Evolutionary conservation across 2,329 filamentous ascomycete genomes (phyloP).

Genomic region (Aspergillaceae sp.): DNA sequence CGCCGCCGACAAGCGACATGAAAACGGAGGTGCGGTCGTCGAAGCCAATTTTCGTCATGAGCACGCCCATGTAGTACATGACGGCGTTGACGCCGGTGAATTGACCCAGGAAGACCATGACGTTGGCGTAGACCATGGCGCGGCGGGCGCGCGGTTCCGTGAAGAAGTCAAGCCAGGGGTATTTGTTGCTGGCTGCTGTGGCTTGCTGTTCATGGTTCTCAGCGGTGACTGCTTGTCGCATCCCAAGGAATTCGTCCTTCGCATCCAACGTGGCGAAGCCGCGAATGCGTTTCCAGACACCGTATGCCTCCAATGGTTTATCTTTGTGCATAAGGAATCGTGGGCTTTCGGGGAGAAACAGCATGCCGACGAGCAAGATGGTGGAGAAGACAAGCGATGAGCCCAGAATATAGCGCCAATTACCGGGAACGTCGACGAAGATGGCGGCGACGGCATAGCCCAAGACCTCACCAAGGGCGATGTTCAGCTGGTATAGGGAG

Average conservation of each 20-base stretch:
- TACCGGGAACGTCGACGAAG: slow-evolving; percentile 59
- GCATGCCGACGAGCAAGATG: slow-evolving; percentile 54
- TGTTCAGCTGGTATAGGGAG: slow-evolving; percentile 67
- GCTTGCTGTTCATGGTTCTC: slow-evolving; percentile 45
- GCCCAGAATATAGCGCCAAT: slow-evolving; percentile 67
- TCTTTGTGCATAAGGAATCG: slow-evolving; percentile 64
- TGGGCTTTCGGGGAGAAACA: slow-evolving; percentile 63
- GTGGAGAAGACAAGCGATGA: slow-evolving; percentile 63
- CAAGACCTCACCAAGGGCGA: slow-evolving; percentile 64
- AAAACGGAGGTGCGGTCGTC: slow-evolving; percentile 54
- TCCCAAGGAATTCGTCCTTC: slow-evolving; percentile 62
- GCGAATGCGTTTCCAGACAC: slow-evolving; percentile 65
- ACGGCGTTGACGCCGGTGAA: slow-evolving; percentile 63
- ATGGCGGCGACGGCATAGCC: slow-evolving; percentile 66
- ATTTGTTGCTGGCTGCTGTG: slow-evolving; percentile 42
- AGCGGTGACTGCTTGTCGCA: slow-evolving; percentile 57
- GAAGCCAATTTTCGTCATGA: slow-evolving; percentile 63
- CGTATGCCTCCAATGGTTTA: slow-evolving; percentile 50
- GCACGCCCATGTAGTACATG: slow-evolving; percentile 62
- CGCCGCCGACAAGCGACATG: slow-evolving; percentile 67
- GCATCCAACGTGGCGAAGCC: slow-evolving; percentile 50
- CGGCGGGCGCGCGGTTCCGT: slow-evolving; percentile 59
- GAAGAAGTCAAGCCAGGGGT: slow-evolving; percentile 66
- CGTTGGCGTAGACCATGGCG: slow-evolving; percentile 58
- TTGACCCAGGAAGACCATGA: slow-evolving; percentile 63